phyloP scores from a whole-genome alignment of 2,329 filamentous ascomycete species.

The Fusarium sp. region DNA sequence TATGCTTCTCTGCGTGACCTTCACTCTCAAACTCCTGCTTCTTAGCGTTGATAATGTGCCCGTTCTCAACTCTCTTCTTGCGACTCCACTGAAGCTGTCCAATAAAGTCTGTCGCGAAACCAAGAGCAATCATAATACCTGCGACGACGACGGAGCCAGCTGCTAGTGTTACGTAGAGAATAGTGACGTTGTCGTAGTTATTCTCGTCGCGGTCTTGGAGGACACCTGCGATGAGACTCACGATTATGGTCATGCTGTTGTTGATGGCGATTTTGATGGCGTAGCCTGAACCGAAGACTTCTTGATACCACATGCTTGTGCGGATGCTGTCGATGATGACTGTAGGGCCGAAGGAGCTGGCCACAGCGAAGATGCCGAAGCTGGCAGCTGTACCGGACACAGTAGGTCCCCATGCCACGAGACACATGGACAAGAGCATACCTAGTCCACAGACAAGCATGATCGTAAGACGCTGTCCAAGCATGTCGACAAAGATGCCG shows the following conservation, averaged over 20 bases:
- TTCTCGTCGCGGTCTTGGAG: constrained; percentile 68
- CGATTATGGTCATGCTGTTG: constrained; percentile 71
- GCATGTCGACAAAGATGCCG: constrained; percentile 65
- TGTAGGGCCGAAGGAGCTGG: constrained; percentile 64
- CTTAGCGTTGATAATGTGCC: constrained; percentile 55
- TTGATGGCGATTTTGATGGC: constrained; percentile 70
- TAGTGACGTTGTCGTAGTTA: constrained; percentile 64
- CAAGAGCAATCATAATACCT: constrained; percentile 51
- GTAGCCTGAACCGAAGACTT: constrained; percentile 69
- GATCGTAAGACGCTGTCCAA: constrained; percentile 66
- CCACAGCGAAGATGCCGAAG: constrained; percentile 69
- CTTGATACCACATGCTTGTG: constrained; percentile 68
- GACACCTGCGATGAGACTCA: constrained; percentile 66
- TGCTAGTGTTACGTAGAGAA: constrained; percentile 66
- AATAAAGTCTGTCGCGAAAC: constrained; percentile 55
- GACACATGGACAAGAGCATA: constrained; percentile 63
- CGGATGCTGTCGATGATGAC: constrained; percentile 70
- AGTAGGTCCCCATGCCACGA: constrained; percentile 62
- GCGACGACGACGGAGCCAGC: constrained; percentile 60
- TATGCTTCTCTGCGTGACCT: constrained; percentile 51
- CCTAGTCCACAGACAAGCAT: constrained; percentile 61
- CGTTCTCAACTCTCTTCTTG: constrained; percentile 59
- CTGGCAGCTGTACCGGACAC: constrained; percentile 64
- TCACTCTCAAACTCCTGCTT: constrained; percentile 54
- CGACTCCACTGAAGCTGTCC: constrained; percentile 67